Conservation (phyloP, 2,329 filamentous ascomycete species). For the Taxawa tesnikishii region DNA sequence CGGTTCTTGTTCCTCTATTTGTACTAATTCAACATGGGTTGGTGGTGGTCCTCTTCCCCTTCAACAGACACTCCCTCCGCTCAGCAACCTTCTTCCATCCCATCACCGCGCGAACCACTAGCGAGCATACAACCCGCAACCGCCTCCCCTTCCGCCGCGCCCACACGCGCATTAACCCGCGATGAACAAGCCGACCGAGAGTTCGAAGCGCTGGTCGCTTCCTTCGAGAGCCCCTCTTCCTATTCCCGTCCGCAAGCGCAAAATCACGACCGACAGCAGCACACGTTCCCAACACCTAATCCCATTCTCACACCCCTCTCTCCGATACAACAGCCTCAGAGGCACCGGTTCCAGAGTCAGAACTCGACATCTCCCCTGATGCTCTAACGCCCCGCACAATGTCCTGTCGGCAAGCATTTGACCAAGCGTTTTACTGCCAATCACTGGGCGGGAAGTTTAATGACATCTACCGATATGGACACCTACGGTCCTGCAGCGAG, state of each 20-base stretch:
- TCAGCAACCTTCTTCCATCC: neutral
- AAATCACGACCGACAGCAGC: neutral
- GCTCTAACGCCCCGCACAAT: conserved; percentile 67
- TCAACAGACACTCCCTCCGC: conserved; percentile 4
- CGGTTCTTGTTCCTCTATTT: too few relatives aligned
- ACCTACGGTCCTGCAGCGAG: conserved; percentile 63
- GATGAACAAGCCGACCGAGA: conserved; percentile 42
- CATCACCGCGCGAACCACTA: conserved; percentile 7
- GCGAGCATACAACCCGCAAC: conserved; percentile 16
- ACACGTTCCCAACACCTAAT: conserved; percentile 3
- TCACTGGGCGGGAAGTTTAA: conserved; percentile 85
- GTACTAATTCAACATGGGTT: conserved; percentile 10
- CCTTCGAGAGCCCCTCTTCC: conserved; percentile 21
- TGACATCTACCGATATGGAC: conserved; percentile 77
- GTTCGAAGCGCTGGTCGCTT: conserved; percentile 39
- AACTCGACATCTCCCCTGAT: conserved; percentile 36
- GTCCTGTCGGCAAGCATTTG: conserved; percentile 84
- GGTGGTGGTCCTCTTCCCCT: conserved; percentile 11
- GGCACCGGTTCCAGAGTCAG: conserved; percentile 3
- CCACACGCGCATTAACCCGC: conserved; percentile 17
- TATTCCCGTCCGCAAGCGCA: neutral
- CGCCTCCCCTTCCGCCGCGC: conserved; percentile 16
- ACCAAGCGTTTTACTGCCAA: conserved; percentile 88
- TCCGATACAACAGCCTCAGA: conserved; percentile 12
- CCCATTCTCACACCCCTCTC: conserved; percentile 7